These are phyloP conservation scores for Senna tora DNA, from an alignment of 306 rosid species.

Conservation along the genomic window DNA sequence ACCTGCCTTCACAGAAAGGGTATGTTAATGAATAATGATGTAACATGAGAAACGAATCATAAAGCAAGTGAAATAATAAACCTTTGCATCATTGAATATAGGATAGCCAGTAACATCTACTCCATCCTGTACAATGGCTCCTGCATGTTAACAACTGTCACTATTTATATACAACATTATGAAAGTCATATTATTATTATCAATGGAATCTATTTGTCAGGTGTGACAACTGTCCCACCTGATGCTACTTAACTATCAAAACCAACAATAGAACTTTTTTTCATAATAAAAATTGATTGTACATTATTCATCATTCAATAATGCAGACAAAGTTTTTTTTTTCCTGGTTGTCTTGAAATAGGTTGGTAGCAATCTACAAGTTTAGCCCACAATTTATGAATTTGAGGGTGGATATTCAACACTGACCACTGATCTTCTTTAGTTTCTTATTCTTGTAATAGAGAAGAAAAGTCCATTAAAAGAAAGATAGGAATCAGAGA, in stretches of 20 bases:
- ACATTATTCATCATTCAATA: conserved; percentile 13
- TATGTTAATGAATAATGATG: conserved; percentile 58
- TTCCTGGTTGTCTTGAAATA: not conserved
- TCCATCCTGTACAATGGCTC: conserved; percentile 79
- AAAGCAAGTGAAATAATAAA: conserved; percentile 49
- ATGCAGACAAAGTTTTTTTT: not conserved
- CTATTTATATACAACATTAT: conserved; percentile 11
- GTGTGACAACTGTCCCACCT: too few species aligned
- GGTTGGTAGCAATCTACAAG: not conserved
- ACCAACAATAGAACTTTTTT: conserved; percentile 18
- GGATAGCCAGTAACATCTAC: conserved; percentile 90
- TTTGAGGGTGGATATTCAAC: not conserved
- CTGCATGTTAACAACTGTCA: conserved; percentile 48
- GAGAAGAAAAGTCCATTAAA: not conserved
- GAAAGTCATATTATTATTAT: not conserved
- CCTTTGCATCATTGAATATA: conserved; percentile 79
- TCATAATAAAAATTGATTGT: conserved; percentile 7
- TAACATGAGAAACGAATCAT: conserved; percentile 34
- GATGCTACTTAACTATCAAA: conserved; percentile 16
- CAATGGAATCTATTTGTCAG: conserved; percentile 18
- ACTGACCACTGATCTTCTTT: not conserved
- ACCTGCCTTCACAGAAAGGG: conserved; percentile 90
- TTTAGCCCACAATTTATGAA: not conserved
- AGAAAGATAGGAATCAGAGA: not conserved
- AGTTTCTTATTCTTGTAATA: not conserved